These are phyloP conservation scores for Xylaria scruposa DNA, from an alignment of 495 filamentous ascomycete genomes.

Conservation along the genomic window DNA sequence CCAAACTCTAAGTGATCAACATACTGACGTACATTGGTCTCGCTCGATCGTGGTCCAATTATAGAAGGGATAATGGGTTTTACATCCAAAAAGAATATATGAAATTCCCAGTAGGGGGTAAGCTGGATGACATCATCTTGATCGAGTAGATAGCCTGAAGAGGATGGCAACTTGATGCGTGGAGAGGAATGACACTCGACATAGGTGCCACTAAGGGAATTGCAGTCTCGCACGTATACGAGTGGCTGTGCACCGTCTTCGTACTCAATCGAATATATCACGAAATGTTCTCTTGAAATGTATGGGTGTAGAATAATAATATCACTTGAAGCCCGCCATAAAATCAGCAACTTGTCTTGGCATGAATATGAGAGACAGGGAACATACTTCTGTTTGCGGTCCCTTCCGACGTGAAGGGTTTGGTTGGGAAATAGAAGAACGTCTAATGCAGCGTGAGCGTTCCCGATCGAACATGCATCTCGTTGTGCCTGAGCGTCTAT, in stretches of 20 bases:
- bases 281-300: conserved; percentile 65
- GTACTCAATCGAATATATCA: conserved; percentile 66
- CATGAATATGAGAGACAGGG: background rate
- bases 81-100: conserved; percentile 30
- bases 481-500: background rate
- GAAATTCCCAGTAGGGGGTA: conserved; percentile 44
- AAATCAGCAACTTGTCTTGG: background rate
- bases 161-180: conserved; percentile 28
- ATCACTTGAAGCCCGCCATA: conserved; percentile 8
- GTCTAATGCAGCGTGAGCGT: background rate
- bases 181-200: conserved; percentile 60
- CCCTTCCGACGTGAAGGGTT: conserved; percentile 8
- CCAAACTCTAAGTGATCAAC: background rate
- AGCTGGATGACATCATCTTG: conserved; percentile 61
- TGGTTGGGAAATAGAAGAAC: conserved; percentile 4
- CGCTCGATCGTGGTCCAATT: conserved; percentile 29
- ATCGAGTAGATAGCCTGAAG: conserved; percentile 57
- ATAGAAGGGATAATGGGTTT: conserved; percentile 18
- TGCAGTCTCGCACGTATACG: conserved; percentile 66
- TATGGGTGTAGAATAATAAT: conserved; percentile 43
- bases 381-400: conserved; percentile 14
- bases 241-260: conserved; percentile 55
- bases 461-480: background rate
- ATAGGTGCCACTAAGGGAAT: conserved; percentile 62
- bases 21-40: conserved; percentile 12